Conservation (phyloP, 768 basidiomycete genomes). For the Hortiboletus campestris region DNA sequence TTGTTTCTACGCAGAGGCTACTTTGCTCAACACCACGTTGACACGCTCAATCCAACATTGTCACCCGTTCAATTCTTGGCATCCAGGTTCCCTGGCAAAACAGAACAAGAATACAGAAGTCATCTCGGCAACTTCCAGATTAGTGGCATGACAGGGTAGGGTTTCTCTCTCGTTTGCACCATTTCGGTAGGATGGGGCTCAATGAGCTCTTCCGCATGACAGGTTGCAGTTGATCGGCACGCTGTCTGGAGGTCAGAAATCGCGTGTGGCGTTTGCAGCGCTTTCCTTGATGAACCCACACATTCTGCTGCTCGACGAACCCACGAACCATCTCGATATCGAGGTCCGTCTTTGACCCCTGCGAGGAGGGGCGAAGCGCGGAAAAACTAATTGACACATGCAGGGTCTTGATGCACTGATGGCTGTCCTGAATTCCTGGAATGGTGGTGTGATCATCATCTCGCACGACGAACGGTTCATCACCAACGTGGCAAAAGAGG, state of each 20-base stretch:
- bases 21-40: slow-evolving; percentile 96
- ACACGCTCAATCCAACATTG: slow-evolving; percentile 79
- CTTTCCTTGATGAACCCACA: slow-evolving; percentile 88
- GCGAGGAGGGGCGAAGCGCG: not conserved
- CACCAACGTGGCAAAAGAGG: slow-evolving; percentile 84
- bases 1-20: slow-evolving; percentile 56
- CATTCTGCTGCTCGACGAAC: slow-evolving; percentile 93
- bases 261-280: slow-evolving; percentile 88
- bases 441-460: slow-evolving; percentile 89
- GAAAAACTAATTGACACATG: slow-evolving; percentile 1
- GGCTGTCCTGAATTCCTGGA: slow-evolving; percentile 75
- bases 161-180: slow-evolving; percentile 1
- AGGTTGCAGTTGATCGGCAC: slow-evolving; percentile 89
- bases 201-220: not conserved
- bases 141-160: slow-evolving; percentile 89
- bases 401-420: slow-evolving; percentile 95
- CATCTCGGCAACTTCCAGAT: slow-evolving; percentile 98
- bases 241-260: slow-evolving; percentile 93
- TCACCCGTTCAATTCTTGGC: slow-evolving; percentile 94
- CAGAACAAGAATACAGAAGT: slow-evolving; percentile 92
- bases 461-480: slow-evolving; percentile 97
- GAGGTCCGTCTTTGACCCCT: slow-evolving; percentile 48
- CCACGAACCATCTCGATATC: slow-evolving; percentile 95
- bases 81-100: slow-evolving; percentile 88
- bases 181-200: not conserved